Percentiles rank a stretch among this genome's conserved stretches.
Conservation (phyloP, 2,329 filamentous ascomycete species). For the Beauveria scarabaeidicola region DNA sequence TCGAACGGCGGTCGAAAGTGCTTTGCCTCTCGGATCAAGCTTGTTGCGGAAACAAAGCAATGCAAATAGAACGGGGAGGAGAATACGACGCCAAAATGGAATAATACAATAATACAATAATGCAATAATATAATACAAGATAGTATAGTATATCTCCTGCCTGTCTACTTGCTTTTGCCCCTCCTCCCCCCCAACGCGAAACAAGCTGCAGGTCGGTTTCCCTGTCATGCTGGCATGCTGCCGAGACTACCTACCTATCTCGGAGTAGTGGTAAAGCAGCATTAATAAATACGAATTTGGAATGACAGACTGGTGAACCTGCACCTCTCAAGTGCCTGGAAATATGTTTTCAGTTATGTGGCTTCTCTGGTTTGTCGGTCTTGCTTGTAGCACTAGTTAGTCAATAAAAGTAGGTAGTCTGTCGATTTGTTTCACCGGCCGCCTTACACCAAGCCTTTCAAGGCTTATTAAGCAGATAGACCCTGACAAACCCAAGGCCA, state of each 20-base stretch:
- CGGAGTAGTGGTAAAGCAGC: neutral
- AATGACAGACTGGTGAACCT: neutral
- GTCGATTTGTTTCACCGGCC: too few relatives aligned
- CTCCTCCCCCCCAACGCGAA: slow-evolving; percentile 1
- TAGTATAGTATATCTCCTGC: neutral
- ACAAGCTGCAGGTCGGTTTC: slow-evolving; percentile 4
- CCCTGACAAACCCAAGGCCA: too few relatives aligned
- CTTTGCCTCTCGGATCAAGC: neutral
- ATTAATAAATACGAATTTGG: neutral
- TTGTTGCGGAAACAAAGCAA: neutral
- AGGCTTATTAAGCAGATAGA: too few relatives aligned
- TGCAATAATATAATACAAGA: too few relatives aligned
- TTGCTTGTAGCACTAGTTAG: too few relatives aligned
- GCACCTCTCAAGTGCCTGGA: neutral
- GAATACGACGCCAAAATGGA: neutral
- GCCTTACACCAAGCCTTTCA: too few relatives aligned
- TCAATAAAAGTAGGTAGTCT: too few relatives aligned
- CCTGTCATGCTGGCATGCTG: neutral
- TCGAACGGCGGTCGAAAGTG: too few relatives aligned
- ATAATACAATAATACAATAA: neutral
- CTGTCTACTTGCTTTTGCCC: neutral
- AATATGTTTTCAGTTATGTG: neutral
- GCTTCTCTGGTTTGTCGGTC: neutral
- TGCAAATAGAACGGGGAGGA: neutral
- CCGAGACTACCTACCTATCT: neutral